These are phyloP conservation scores for Xylaria digitata DNA, from an alignment of 2,329 filamentous ascomycete genomes.

Conservation along the genomic window DNA sequence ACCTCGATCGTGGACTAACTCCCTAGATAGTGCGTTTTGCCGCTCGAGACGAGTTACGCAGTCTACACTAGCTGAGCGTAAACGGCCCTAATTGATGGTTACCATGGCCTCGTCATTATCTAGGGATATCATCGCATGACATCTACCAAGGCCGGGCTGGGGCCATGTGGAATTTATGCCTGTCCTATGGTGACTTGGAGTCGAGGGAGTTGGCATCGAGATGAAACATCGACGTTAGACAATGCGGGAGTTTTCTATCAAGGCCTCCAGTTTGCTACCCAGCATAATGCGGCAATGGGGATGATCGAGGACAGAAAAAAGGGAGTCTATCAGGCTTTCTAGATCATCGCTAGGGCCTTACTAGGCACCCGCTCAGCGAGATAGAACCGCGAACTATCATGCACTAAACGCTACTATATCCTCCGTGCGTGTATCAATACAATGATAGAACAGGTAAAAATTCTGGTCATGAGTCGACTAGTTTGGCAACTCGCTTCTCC, in stretches of 20 bases:
- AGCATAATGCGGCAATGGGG: not conserved
- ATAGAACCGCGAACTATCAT: too few relatives aligned
- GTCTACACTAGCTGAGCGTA: not conserved
- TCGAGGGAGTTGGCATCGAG: not conserved
- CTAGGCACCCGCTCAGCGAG: not conserved
- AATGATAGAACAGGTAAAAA: not conserved
- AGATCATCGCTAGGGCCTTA: slow-evolving; percentile 6
- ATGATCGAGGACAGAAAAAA: not conserved
- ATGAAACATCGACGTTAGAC: slow-evolving; percentile 3
- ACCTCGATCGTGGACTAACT: slow-evolving; percentile 17
- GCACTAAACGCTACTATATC: not conserved
- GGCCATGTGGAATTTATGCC: not conserved
- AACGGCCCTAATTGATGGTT: not conserved
- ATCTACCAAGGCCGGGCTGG: slow-evolving; percentile 1
- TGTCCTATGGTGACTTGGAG: not conserved
- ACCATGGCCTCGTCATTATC: not conserved
- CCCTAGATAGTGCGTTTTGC: slow-evolving; percentile 11
- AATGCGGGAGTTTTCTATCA: not conserved
- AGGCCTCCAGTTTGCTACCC: not conserved
- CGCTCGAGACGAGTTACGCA: slow-evolving; percentile 15
- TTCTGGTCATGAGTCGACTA: slow-evolving; percentile 35
- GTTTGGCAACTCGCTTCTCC: slow-evolving; percentile 43
- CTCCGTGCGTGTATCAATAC: not conserved
- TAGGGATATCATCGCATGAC: slow-evolving; percentile 13
- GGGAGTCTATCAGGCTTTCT: slow-evolving; percentile 1